Evolutionary conservation across 768 basidiomycete genomes (phyloP).

Genomic region (Termitomyces sp.): DNA sequence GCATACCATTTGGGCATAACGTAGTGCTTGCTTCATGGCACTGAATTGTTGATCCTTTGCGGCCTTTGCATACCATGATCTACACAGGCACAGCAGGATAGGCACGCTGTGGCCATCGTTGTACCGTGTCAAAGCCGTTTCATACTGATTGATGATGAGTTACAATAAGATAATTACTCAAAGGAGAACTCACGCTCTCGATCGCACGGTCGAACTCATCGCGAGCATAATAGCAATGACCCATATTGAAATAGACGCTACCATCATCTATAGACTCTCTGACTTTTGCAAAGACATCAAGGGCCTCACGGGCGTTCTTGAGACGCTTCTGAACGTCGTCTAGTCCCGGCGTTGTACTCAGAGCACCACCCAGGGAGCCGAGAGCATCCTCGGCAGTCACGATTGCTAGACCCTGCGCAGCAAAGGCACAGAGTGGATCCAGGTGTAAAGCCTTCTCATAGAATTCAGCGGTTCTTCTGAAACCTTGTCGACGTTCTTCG

Average conservation of each 20-base stretch:
- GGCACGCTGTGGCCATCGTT: constrained; percentile 72
- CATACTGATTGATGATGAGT: constrained; percentile 57
- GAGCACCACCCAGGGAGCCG: constrained; percentile 56
- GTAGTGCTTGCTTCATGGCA: constrained; percentile 81
- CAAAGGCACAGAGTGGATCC: constrained; percentile 85
- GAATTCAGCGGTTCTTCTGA: constrained; percentile 82
- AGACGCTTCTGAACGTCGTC: constrained; percentile 68
- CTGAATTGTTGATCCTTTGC: constrained; percentile 82
- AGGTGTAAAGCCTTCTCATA: constrained; percentile 87
- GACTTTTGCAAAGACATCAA: constrained; percentile 88
- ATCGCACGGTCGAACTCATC: constrained; percentile 97
- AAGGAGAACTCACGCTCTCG: constrained; percentile 70
- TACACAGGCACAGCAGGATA: constrained; percentile 79
- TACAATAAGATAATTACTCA: not conserved
- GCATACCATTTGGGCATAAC: constrained; percentile 75
- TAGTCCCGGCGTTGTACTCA: constrained; percentile 37
- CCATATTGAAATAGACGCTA: constrained; percentile 93
- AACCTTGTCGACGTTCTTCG: constrained; percentile 75
- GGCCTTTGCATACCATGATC: constrained; percentile 94
- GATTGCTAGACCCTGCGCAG: constrained; percentile 94
- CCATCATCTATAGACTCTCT: constrained; percentile 80
- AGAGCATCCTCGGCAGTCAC: constrained; percentile 90
- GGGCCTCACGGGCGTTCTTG: constrained; percentile 79
- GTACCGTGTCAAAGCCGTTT: constrained; percentile 81
- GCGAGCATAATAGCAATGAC: constrained; percentile 88